Conservation (phyloP, 2,329 filamentous ascomycete species). For the Colletotrichum godetiae region DNA sequence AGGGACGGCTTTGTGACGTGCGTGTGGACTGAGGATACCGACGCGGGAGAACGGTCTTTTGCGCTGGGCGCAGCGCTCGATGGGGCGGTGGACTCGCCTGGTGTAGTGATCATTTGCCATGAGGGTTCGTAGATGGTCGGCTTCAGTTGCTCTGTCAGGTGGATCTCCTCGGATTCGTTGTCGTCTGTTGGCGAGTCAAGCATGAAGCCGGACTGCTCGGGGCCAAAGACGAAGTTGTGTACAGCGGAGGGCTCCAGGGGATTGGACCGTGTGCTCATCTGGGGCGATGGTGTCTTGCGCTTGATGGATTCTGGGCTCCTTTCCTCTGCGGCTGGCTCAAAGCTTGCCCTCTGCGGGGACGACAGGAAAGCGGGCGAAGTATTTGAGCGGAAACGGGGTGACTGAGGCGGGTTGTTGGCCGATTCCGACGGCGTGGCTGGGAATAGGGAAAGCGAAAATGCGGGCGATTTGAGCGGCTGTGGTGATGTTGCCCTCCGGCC, state of each 20-base stretch:
- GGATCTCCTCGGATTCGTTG: slow-evolving; percentile 39
- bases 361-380: slow-evolving; percentile 63
- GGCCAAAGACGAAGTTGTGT: slow-evolving; percentile 43
- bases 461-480: slow-evolving; percentile 46
- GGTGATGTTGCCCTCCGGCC: slow-evolving; percentile 63
- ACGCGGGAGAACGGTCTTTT: slow-evolving; percentile 46
- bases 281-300: slow-evolving; percentile 7
- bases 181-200: slow-evolving; percentile 54
- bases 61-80: slow-evolving; percentile 41
- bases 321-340: slow-evolving; percentile 38
- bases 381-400: slow-evolving; percentile 61
- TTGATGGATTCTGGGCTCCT: slow-evolving; percentile 1
- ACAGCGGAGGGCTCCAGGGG: slow-evolving; percentile 4
- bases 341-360: slow-evolving; percentile 54
- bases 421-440: slow-evolving; percentile 47
- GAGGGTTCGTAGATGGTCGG: slow-evolving; percentile 54
- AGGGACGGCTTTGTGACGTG: slow-evolving; percentile 47
- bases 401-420: slow-evolving; percentile 41
- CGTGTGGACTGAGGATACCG: slow-evolving; percentile 47
- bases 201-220: slow-evolving; percentile 49
- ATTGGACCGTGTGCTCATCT: not conserved
- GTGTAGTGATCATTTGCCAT: slow-evolving; percentile 58
- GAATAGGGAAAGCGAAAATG: slow-evolving; percentile 53
- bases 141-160: slow-evolving; percentile 45
- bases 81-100: slow-evolving; percentile 42